Conservation (phyloP, 345 rosid genomes). For the Citrus inodora region DNA sequence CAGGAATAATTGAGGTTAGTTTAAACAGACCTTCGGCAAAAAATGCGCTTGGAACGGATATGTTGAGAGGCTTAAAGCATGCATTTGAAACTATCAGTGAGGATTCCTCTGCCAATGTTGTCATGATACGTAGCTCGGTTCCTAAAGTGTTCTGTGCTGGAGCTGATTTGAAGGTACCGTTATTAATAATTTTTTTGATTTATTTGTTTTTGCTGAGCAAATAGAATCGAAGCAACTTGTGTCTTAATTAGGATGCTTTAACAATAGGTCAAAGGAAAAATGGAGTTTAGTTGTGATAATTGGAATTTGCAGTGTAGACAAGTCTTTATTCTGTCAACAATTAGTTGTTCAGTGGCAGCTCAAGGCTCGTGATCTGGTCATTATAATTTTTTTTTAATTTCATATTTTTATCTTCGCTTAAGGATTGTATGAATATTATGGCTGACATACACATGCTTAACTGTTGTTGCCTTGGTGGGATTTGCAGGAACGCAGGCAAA, state of each 20-base stretch:
- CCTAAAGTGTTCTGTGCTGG: constrained; percentile 90
- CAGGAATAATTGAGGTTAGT: constrained; percentile 82
- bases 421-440: not conserved
- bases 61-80: constrained; percentile 61
- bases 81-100: constrained; percentile 48
- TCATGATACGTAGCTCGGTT: constrained; percentile 65
- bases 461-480: constrained; percentile 23
- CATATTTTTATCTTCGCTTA: not conserved
- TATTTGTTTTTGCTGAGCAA: not conserved
- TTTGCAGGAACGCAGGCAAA: constrained; percentile 78
- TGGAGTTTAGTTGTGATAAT: not conserved
- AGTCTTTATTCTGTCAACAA: not conserved
- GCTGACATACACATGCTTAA: constrained; percentile 3
- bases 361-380: not conserved
- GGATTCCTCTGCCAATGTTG: constrained; percentile 66
- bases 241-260: not conserved
- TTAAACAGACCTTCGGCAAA: constrained; percentile 63
- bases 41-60: constrained; percentile 77
- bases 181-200: not conserved
- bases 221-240: not conserved
- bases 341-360: not conserved
- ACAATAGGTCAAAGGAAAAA: not conserved
- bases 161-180: constrained; percentile 81
- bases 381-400: not conserved
- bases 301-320: not conserved